A percentile compares a stretch with the other conserved stretches of the same genome.
These are phyloP conservation scores for Prosopis cineraria DNA, from an alignment of 306 rosid species.

Conservation along the genomic window DNA sequence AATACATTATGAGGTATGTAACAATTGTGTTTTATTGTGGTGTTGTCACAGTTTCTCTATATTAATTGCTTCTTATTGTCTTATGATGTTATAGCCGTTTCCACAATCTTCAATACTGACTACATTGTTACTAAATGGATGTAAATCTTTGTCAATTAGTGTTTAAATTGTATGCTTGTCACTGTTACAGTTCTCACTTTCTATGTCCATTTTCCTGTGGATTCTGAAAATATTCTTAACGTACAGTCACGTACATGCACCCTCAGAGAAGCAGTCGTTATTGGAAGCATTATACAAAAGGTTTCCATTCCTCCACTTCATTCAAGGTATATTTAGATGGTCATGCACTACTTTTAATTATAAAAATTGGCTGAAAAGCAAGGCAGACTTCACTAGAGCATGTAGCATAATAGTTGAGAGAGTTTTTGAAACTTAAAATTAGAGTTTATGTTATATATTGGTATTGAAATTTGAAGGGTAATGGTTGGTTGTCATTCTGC, in stretches of 20 bases:
- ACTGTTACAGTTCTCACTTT: background rate
- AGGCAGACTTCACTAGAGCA: background rate
- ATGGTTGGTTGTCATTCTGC: conserved; percentile 13
- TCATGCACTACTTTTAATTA: background rate
- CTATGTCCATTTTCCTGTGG: background rate
- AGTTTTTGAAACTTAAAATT: conserved; percentile 1
- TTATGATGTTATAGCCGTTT: background rate
- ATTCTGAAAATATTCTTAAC: conserved; percentile 37
- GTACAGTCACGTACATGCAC: conserved; percentile 79
- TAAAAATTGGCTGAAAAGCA: conserved; percentile 1
- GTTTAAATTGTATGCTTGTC: background rate
- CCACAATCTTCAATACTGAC: background rate
- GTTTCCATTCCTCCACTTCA: conserved; percentile 87
- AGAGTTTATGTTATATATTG: background rate
- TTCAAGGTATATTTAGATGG: conserved; percentile 67
- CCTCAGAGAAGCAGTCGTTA: conserved; percentile 90
- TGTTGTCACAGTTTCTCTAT: background rate
- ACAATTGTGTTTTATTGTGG: background rate
- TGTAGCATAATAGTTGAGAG: background rate
- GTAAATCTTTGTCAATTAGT: background rate
- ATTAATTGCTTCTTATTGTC: background rate
- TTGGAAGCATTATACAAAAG: conserved; percentile 88
- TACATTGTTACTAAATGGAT: background rate
- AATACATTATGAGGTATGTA: background rate
- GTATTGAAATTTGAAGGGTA: background rate